Conservation (phyloP, 345 rosid genomes). For the Clausena lansium region DNA sequence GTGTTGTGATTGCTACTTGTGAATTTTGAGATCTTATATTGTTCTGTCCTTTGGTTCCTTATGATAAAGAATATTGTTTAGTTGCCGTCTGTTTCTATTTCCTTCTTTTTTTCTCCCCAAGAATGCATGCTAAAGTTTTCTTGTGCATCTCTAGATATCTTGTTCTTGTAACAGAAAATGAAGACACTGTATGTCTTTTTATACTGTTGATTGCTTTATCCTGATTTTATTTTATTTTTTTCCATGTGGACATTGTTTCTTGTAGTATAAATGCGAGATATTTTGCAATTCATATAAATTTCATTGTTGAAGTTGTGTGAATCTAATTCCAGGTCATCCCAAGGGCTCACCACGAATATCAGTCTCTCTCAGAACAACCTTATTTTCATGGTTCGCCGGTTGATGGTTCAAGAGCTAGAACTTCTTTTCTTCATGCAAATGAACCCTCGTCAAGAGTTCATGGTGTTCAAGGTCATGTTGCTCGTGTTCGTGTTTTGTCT, state of each 20-base stretch:
- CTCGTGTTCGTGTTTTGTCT: constrained; percentile 55
- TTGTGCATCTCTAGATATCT: neutral
- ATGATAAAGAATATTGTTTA: neutral
- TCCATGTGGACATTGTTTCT: neutral
- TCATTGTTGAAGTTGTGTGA: neutral
- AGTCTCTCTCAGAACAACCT: constrained; percentile 61
- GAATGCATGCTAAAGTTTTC: neutral
- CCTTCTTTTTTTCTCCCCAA: neutral
- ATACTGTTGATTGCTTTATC: neutral
- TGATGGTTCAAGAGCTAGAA: constrained; percentile 52
- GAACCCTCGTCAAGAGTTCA: constrained; percentile 53
- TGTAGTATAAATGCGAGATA: neutral
- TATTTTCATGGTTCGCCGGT: constrained; percentile 51
- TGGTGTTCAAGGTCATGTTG: constrained; percentile 49
- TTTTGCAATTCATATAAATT: constrained; percentile 4
- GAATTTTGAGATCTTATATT: neutral
- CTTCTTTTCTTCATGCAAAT: constrained; percentile 54
- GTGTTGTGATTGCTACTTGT: neutral
- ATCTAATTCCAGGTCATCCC: constrained; percentile 40
- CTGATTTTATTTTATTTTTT: neutral
- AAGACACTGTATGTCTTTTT: neutral
- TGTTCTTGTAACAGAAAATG: neutral
- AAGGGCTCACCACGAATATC: constrained; percentile 63
- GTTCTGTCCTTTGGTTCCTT: neutral
- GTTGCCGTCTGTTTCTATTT: neutral